phyloP scores from a whole-genome alignment of 495 filamentous ascomycete genomes.

The Aspergillus nanangensis region DNA sequence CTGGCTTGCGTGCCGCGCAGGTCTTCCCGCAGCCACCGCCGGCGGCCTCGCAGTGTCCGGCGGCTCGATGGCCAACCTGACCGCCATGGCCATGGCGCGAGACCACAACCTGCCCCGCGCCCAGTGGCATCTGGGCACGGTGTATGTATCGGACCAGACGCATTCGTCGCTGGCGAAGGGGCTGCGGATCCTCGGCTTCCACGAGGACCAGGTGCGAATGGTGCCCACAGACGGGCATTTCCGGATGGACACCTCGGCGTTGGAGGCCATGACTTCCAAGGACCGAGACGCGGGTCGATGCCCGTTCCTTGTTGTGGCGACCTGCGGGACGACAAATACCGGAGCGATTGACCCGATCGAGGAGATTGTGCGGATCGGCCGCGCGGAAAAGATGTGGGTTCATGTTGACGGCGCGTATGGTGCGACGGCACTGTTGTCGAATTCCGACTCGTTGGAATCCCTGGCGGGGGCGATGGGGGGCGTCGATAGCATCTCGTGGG shows the following conservation, averaged over 20 bases:
- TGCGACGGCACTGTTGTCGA: constrained; percentile 15
- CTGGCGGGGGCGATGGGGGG: constrained; percentile 7
- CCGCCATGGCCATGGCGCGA: constrained; percentile 16
- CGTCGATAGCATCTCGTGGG: constrained; percentile 26
- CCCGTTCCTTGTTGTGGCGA: constrained; percentile 22
- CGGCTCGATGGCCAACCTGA: constrained; percentile 25
- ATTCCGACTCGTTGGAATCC: neutral
- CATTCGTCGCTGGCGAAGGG: constrained; percentile 21
- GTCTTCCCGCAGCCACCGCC: constrained; percentile 9
- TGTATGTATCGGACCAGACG: constrained; percentile 22
- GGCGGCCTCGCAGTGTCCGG: constrained; percentile 22
- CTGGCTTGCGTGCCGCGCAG: constrained; percentile 14
- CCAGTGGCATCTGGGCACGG: constrained; percentile 5
- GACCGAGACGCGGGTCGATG: constrained; percentile 10
- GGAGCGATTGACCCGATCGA: constrained; percentile 21
- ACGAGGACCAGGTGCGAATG: constrained; percentile 11
- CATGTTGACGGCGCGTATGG: constrained; percentile 25
- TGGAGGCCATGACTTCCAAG: constrained; percentile 6
- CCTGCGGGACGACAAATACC: constrained; percentile 23
- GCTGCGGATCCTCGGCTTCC: constrained; percentile 17
- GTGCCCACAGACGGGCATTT: constrained; percentile 11
- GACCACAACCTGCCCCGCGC: constrained; percentile 12
- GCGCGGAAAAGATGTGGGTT: constrained; percentile 9
- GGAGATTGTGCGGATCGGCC: constrained; percentile 7
- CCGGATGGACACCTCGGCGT: constrained; percentile 2